Percentiles rank a stretch among this genome's conserved stretches.
phyloP scores from a whole-genome alignment of 495 filamentous ascomycete genomes.

The Letharia lupina region DNA sequence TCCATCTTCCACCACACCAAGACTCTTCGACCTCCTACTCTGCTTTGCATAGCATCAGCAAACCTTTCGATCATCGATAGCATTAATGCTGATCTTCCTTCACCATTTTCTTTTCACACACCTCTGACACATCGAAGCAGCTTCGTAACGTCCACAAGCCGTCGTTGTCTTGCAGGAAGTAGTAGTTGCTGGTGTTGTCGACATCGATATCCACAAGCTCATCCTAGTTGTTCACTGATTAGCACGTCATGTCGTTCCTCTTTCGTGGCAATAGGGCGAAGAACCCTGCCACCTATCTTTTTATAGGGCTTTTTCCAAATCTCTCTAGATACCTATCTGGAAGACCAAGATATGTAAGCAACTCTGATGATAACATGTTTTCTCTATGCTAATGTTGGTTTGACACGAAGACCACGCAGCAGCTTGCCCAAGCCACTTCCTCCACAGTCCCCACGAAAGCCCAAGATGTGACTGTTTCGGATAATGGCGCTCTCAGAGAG shows the following conservation, averaged over 20 bases:
- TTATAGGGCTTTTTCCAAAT: background rate
- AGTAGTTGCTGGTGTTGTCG: background rate
- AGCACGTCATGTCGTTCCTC: background rate
- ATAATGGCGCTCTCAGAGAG: background rate
- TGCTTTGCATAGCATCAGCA: background rate
- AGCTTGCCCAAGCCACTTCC: background rate
- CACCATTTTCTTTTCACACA: too few relatives aligned
- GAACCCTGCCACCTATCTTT: background rate
- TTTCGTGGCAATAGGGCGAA: background rate
- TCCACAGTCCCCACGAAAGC: background rate
- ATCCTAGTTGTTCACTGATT: background rate
- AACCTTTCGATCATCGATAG: background rate
- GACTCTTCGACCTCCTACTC: background rate
- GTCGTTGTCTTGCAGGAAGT: background rate
- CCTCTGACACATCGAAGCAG: too few relatives aligned
- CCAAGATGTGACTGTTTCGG: background rate
- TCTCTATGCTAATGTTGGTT: background rate
- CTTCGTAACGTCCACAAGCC: background rate
- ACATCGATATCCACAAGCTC: background rate
- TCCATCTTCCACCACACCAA: background rate
- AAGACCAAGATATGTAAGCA: background rate
- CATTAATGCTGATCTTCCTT: background rate
- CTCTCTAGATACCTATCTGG: background rate
- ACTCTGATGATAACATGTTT: background rate
- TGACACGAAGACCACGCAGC: background rate